Conservation (phyloP, 1,139 yeast genomes). For the Diutina rugosa region DNA sequence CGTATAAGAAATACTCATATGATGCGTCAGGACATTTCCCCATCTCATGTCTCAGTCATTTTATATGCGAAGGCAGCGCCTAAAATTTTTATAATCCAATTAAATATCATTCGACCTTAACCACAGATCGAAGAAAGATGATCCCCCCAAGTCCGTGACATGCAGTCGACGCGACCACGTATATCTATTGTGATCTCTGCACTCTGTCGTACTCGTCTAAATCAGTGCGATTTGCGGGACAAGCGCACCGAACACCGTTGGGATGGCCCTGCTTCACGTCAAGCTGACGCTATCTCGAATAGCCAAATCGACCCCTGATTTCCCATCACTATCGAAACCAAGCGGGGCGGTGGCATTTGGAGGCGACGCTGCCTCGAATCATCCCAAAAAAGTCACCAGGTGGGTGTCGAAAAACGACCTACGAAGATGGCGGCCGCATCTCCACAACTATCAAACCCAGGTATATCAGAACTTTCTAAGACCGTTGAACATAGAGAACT, state of each 20-base stretch:
- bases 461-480: slow-evolving; percentile 21
- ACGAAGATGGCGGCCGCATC: slow-evolving; percentile 4
- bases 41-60: too few relatives aligned
- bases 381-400: not conserved
- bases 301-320: not conserved
- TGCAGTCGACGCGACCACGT: too few relatives aligned
- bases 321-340: not conserved
- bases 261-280: not conserved
- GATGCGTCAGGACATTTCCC: too few relatives aligned
- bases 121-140: too few relatives aligned
- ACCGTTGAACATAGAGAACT: slow-evolving; percentile 22
- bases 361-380: not conserved
- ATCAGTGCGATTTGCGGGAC: not conserved
- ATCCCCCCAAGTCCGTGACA: too few relatives aligned
- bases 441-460: slow-evolving; percentile 10
- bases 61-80: too few relatives aligned
- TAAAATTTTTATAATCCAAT: too few relatives aligned
- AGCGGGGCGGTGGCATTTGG: not conserved
- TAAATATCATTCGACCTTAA: too few relatives aligned
- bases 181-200: not conserved
- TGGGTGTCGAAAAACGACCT: slow-evolving; percentile 4
- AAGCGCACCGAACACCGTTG: not conserved
- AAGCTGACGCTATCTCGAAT: not conserved
- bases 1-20: not conserved
- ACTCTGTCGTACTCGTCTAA: not conserved